phyloP scores from a whole-genome alignment of 2,329 filamentous ascomycete species.

The Elsinoe arachidis region DNA sequence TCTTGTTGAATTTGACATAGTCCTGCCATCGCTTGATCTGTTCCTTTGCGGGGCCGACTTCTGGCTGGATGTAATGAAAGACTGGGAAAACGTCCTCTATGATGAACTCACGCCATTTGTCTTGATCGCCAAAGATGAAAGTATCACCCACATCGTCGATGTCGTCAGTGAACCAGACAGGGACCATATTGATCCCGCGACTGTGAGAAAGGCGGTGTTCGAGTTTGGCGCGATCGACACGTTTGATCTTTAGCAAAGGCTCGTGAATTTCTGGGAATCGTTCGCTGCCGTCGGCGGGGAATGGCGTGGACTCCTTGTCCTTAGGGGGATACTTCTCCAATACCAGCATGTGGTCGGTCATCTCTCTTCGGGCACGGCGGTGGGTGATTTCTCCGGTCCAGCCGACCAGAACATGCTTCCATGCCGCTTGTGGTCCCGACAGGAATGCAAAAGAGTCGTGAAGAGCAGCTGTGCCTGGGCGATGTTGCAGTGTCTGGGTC shows the following conservation, averaged over 20 bases:
- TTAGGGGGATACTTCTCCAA: constrained; percentile 37
- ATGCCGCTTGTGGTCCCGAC: constrained; percentile 71
- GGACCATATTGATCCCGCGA: constrained; percentile 68
- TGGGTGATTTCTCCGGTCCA: constrained; percentile 73
- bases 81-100: constrained; percentile 87
- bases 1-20: constrained; percentile 86
- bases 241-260: constrained; percentile 60
- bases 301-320: constrained; percentile 69
- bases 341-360: constrained; percentile 41
- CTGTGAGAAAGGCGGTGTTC: constrained; percentile 66
- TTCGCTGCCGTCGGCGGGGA: constrained; percentile 54
- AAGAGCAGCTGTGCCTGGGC: constrained; percentile 80
- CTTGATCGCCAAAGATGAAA: constrained; percentile 69
- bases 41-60: constrained; percentile 73
- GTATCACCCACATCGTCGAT: constrained; percentile 55
- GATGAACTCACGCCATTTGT: constrained; percentile 79
- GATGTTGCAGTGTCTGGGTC: constrained; percentile 59
- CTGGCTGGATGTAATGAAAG: constrained; percentile 93
- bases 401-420: constrained; percentile 86
- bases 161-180: constrained; percentile 82
- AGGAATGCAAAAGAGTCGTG: constrained; percentile 87
- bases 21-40: constrained; percentile 83
- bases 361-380: constrained; percentile 15
- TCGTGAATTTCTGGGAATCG: constrained; percentile 26
- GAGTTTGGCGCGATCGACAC: constrained; percentile 60